These are phyloP conservation scores for Musa beccarii DNA, from an alignment of 176 grass and related monocot genomes.

Conservation along the genomic window DNA sequence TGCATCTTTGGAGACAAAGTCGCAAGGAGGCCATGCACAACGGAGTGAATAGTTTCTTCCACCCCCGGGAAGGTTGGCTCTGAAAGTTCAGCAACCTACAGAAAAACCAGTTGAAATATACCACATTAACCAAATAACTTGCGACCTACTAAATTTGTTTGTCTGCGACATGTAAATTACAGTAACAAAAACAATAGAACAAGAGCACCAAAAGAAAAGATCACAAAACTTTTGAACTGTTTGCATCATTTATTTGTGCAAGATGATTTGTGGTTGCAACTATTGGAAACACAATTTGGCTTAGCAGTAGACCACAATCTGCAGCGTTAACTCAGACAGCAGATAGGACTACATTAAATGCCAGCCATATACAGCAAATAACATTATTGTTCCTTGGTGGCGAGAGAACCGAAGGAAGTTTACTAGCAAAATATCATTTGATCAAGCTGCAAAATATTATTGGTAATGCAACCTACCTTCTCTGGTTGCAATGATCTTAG, in stretches of 20 bases:
- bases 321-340: too few species aligned
- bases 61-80: constrained; percentile 67
- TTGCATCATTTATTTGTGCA: too few species aligned
- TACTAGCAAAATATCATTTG: not conserved
- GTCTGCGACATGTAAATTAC: too few species aligned
- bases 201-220: too few species aligned
- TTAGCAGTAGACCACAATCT: too few species aligned
- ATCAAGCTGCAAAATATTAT: not conserved
- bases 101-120: constrained; percentile 21
- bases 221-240: too few species aligned
- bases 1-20: constrained; percentile 92
- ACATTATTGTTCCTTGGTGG: too few species aligned
- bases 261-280: too few species aligned
- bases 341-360: too few species aligned
- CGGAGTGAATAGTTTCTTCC: constrained; percentile 77
- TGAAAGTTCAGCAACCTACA: constrained; percentile 88
- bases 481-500: constrained; percentile 37
- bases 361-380: too few species aligned
- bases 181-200: too few species aligned
- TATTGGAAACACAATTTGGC: too few species aligned
- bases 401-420: not conserved
- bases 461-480: constrained; percentile 18
- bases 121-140: constrained; percentile 5
- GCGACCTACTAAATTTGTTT: not conserved
- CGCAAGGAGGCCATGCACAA: constrained; percentile 77